These are phyloP conservation scores for Penicillium sp. DNA, from an alignment of 2,329 filamentous ascomycete genomes.

Conservation along the genomic window DNA sequence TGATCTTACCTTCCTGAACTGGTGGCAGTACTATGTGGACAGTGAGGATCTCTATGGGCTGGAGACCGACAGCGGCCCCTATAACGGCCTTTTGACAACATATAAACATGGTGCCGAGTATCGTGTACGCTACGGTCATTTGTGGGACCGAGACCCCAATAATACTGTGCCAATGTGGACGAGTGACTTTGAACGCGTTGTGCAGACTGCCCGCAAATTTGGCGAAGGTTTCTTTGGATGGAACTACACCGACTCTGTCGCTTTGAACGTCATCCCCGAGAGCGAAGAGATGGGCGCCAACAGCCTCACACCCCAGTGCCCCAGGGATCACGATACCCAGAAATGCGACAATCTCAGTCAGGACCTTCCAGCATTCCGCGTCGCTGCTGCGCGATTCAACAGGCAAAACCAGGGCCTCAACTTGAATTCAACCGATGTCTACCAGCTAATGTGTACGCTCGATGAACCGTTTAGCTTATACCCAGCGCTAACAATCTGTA, in stretches of 20 bases:
- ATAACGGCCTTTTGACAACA: constrained; percentile 14
- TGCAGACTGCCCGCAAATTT: constrained; percentile 22
- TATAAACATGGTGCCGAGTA: constrained; percentile 18
- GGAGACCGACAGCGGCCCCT: constrained; percentile 19
- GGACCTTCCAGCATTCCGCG: constrained; percentile 3
- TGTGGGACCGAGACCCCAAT: constrained; percentile 9
- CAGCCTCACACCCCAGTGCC: constrained; percentile 19
- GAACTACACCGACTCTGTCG: constrained; percentile 18
- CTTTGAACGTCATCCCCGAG: constrained; percentile 23
- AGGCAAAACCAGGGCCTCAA: constrained; percentile 18
- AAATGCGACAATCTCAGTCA: constrained; percentile 11
- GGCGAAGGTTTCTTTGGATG: constrained; percentile 23
- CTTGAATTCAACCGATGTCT: constrained; percentile 16
- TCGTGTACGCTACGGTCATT: constrained; percentile 18
- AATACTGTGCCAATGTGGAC: constrained; percentile 16
- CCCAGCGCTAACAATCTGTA: neutral
- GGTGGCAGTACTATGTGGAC: constrained; percentile 22
- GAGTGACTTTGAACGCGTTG: constrained; percentile 17
- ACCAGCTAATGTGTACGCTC: constrained; percentile 17
- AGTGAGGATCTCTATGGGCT: constrained; percentile 10
- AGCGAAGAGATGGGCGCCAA: constrained; percentile 18
- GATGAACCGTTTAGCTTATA: neutral
- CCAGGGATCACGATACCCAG: constrained; percentile 5
- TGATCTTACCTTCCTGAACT: constrained; percentile 18
- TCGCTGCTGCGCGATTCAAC: constrained; percentile 20